phyloP scores from a whole-genome alignment of 2,329 filamentous ascomycete species.

The Cercospora sojina region DNA sequence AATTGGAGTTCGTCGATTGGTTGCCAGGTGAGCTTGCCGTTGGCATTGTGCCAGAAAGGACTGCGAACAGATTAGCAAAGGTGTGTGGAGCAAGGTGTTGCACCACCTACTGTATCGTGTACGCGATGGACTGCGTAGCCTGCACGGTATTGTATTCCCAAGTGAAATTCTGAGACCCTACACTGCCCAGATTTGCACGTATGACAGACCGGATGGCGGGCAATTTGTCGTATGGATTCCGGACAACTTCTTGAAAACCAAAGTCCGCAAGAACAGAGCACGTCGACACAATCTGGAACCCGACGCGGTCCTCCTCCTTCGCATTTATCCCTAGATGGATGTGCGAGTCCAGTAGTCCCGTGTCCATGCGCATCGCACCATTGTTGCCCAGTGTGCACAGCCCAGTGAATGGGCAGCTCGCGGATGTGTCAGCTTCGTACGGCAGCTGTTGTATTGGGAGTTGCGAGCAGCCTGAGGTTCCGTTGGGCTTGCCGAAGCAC shows the following conservation, averaged over 20 bases:
- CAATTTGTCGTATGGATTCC: not conserved
- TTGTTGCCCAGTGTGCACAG: not conserved
- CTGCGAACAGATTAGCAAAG: not conserved
- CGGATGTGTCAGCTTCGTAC: not conserved
- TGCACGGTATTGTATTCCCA: not conserved
- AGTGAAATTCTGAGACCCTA: not conserved
- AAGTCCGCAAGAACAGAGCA: not conserved
- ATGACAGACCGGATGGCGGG: not conserved
- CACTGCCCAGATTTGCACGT: not conserved
- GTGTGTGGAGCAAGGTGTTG: not conserved
- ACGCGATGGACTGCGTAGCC: not conserved
- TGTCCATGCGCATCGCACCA: not conserved
- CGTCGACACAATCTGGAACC: not conserved
- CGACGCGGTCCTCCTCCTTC: not conserved
- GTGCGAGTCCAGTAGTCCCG: not conserved
- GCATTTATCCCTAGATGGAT: not conserved
- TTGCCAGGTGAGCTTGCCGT: not conserved
- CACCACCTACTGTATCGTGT: not conserved
- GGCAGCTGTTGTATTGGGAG: conserved; percentile 7
- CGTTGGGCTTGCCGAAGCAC: conserved; percentile 5
- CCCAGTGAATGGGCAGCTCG: not conserved
- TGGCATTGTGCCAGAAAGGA: not conserved
- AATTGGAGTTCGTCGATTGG: not conserved
- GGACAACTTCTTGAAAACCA: not conserved
- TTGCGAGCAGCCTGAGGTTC: conserved; percentile 4